Evolutionary conservation across 176 grass and related monocot genomes (phyloP), one percentile per base, ranked within the genome.

Genomic region (Musa acuminata): DNA sequence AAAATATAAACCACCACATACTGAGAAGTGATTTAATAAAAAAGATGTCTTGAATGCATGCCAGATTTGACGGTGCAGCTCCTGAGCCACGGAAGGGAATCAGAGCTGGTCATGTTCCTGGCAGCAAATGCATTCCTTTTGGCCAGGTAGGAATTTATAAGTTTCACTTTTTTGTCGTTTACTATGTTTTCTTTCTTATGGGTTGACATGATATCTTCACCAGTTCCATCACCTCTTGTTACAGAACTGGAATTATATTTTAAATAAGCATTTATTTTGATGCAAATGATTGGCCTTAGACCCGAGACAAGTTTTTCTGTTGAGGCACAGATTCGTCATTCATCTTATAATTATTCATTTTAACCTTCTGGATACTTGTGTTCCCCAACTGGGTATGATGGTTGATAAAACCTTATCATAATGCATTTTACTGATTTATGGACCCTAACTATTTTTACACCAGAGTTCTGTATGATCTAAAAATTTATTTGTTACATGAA

Each of bases 101-200:
- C 75, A 88, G 86, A 87, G 74, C 84, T 35, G 95, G 90, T 19
- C 95, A 99, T 82, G 86, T 99, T 67, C 95, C 95, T 74, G 89
- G 91, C 55, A 99, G 88, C 77, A 99, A 94, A 87, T 99, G 95
- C 10, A 80, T 99, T 74, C 95, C 95, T 71, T 99, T 94, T 78
- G 20, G 75, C 24, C 84, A 94, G 90, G 95, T 90, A 87, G 29
- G 35, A 75, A 35, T 35, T 35, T 16, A 17, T 51, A 25, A 11
- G 11, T 22, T 22, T 25, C 11, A 65, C 65, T 66, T 67, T 27
- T 6, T 35, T 84, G 13, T 58, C 64, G 2, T 76, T 23, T 50
- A 48, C 20, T 79, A 78, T 43, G 0, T 21, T 64, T 21, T 1
- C 67, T 69, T 53, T 1, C 16, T 49, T 75, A 51, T 68, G 2